Conservation (phyloP, 2,329 filamentous ascomycete species). For the Clonostachys rhizophaga region DNA sequence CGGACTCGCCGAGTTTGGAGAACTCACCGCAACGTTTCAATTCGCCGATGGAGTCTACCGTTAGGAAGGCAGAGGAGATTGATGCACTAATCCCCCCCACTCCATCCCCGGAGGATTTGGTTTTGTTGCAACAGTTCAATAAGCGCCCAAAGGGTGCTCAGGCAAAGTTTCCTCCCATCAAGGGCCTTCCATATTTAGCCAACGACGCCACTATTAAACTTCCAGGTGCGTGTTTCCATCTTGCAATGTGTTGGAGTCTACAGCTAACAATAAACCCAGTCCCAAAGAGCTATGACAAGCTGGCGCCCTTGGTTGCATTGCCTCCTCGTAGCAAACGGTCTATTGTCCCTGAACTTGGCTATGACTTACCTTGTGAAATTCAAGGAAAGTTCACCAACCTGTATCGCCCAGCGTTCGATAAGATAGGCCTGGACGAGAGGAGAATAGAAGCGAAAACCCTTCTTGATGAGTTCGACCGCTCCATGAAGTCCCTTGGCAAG, state of each 20-base stretch:
- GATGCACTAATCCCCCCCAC: slow-evolving; percentile 21
- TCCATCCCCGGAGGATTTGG: slow-evolving; percentile 23
- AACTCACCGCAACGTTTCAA: slow-evolving; percentile 15
- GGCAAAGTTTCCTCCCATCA: slow-evolving; percentile 28
- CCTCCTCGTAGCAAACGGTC: slow-evolving; percentile 29
- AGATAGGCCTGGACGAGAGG: slow-evolving; percentile 33
- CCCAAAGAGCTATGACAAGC: slow-evolving; percentile 38
- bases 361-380: slow-evolving; percentile 34
- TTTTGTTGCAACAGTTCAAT: slow-evolving; percentile 27
- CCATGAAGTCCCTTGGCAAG: slow-evolving; percentile 34
- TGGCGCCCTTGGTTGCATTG: slow-evolving; percentile 34
- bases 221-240: slow-evolving; percentile 15
- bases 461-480: slow-evolving; percentile 32
- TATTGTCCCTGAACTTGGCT: slow-evolving; percentile 31
- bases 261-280: slow-evolving; percentile 7
- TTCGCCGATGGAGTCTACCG: slow-evolving; percentile 15
- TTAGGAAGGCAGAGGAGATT: slow-evolving; percentile 26
- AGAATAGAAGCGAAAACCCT: slow-evolving; percentile 29
- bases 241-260: not conserved
- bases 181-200: slow-evolving; percentile 29
- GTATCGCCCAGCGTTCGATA: slow-evolving; percentile 32
- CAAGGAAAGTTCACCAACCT: slow-evolving; percentile 34
- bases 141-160: slow-evolving; percentile 30
- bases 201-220: slow-evolving; percentile 32
- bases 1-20: slow-evolving; percentile 14